phyloP scores from a whole-genome alignment of 345 rosid genomes.

The Mallotus nudiflorus region DNA sequence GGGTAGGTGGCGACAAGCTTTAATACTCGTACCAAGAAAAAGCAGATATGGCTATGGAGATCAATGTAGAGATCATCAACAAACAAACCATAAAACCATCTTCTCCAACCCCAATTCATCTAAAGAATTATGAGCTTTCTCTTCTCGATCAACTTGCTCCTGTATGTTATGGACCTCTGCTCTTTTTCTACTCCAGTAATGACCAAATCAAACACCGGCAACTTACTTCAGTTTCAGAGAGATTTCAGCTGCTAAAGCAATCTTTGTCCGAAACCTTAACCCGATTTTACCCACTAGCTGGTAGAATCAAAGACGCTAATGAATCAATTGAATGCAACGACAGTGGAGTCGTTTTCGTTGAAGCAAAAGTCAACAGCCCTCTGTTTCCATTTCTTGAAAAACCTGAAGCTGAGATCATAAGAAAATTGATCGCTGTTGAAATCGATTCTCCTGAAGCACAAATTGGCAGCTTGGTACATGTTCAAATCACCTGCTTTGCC shows the following conservation, averaged over 20 bases:
- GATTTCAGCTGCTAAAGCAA: slow-evolving; percentile 26
- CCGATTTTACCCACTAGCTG: slow-evolving; percentile 44
- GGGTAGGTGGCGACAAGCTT: no score
- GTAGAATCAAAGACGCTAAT: slow-evolving; percentile 19
- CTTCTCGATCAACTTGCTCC: slow-evolving; percentile 18
- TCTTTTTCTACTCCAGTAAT: slow-evolving; percentile 17
- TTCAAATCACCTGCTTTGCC: slow-evolving; percentile 14
- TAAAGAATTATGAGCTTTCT: slow-evolving; percentile 4
- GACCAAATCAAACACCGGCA: no score
- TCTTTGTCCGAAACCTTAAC: slow-evolving; percentile 44
- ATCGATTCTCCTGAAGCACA: neutral
- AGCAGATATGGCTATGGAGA: neutral
- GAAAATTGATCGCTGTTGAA: slow-evolving; percentile 36
- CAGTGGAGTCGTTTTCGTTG: slow-evolving; percentile 37
- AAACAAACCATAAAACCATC: slow-evolving; percentile 15
- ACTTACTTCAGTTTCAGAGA: neutral
- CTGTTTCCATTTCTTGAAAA: slow-evolving; percentile 32
- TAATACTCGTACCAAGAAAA: no score
- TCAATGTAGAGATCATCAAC: neutral
- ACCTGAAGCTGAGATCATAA: slow-evolving; percentile 25
- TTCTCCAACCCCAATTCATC: slow-evolving; percentile 6
- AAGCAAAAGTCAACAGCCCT: slow-evolving; percentile 31
- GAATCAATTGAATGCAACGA: slow-evolving; percentile 34
- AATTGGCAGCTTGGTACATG: slow-evolving; percentile 3
- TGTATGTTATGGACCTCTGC: slow-evolving; percentile 1